phyloP scores from a whole-genome alignment of 306 rosid genomes.

The Cucumis hystrix region DNA sequence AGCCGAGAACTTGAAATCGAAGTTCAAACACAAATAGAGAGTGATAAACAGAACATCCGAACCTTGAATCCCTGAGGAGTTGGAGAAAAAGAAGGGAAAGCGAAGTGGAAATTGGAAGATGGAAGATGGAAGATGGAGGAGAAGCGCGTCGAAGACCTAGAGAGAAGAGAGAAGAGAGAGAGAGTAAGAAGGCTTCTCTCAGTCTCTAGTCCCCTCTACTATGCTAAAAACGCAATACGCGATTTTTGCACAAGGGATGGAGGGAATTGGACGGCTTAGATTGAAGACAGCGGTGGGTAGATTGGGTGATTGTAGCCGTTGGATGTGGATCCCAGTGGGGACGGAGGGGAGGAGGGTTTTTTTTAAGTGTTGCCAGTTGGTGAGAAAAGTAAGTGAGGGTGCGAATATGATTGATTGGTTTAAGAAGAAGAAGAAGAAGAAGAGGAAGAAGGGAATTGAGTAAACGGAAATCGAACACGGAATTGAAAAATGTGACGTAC shows the following conservation, averaged over 20 bases:
- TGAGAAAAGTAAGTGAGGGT: background rate
- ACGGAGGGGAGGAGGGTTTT: background rate
- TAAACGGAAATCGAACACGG: background rate
- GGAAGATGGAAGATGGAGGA: background rate
- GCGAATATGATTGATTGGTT: background rate
- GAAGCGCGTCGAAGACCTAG: constrained; percentile 6
- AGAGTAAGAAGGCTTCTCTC: background rate
- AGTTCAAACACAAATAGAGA: background rate
- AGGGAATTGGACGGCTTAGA: background rate
- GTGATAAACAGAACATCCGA: background rate
- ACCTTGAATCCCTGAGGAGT: background rate
- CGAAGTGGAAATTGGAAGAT: background rate
- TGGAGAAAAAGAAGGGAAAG: background rate
- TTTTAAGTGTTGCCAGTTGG: background rate
- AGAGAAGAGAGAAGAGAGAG: background rate
- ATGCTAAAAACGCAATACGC: background rate
- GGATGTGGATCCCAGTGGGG: background rate
- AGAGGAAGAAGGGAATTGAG: background rate
- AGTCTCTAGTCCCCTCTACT: background rate
- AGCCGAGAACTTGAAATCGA: background rate
- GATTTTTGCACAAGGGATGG: background rate
- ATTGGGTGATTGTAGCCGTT: background rate
- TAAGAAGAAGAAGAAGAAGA: no score
- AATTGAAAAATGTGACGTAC: background rate
- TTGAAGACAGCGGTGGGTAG: background rate